A percentile compares a stretch with the other conserved stretches of the same genome.
phyloP scores from a whole-genome alignment of 352 stramenopile species.

The Pythium aquatile region DNA sequence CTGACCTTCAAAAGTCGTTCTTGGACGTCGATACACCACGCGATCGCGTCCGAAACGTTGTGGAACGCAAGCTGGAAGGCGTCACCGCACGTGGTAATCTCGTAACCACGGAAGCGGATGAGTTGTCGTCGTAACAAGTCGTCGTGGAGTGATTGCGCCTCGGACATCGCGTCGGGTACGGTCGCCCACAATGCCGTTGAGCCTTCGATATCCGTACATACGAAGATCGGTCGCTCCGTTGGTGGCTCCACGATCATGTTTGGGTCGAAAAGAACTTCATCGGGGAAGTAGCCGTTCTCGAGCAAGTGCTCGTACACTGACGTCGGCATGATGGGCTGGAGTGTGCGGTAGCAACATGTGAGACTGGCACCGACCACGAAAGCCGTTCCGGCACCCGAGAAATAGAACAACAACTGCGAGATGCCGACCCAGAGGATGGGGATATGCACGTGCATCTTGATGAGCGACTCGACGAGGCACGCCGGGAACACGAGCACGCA shows the following conservation, averaged over 20 bases:
- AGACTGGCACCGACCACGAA: constrained; percentile 61
- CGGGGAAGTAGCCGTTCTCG: constrained; percentile 56
- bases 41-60: constrained; percentile 57
- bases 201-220: constrained; percentile 82
- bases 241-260: constrained; percentile 43
- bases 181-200: constrained; percentile 68
- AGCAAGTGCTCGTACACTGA: constrained; percentile 67
- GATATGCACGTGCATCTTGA: constrained; percentile 28
- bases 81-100: constrained; percentile 78
- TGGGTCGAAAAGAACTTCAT: constrained; percentile 22
- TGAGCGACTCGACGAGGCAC: constrained; percentile 48
- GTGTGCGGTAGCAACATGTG: constrained; percentile 59
- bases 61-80: constrained; percentile 83
- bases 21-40: constrained; percentile 64
- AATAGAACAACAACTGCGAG: constrained; percentile 55
- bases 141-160: constrained; percentile 73
- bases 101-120: constrained; percentile 60
- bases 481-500: constrained; percentile 61
- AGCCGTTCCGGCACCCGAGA: constrained; percentile 54
- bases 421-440: constrained; percentile 46
- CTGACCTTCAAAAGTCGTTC: constrained; percentile 55
- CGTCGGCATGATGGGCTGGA: constrained; percentile 56
- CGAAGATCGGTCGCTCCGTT: constrained; percentile 56
- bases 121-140: constrained; percentile 60
- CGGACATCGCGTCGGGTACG: constrained; percentile 46